Conservation (phyloP, 1,139 yeast genomes). For the Candida pseudoviswanathii region DNA sequence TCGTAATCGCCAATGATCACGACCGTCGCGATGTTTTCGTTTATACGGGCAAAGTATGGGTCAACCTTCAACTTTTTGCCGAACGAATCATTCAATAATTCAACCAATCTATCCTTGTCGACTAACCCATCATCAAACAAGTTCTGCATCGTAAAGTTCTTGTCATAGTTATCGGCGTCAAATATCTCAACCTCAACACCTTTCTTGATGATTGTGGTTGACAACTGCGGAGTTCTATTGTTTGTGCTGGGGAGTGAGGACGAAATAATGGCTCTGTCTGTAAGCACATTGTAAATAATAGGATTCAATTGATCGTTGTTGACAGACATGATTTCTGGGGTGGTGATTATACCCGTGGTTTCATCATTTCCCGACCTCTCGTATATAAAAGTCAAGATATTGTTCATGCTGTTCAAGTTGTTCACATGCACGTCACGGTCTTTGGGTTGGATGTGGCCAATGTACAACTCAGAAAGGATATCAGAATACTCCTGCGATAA, state of each 20-base stretch:
- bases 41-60: constrained; percentile 66
- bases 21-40: constrained; percentile 68
- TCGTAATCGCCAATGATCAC: constrained; percentile 93
- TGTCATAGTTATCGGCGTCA: constrained; percentile 31
- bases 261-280: constrained; percentile 91
- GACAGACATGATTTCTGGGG: constrained; percentile 48
- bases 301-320: constrained; percentile 65
- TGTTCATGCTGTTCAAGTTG: constrained; percentile 58
- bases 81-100: constrained; percentile 78
- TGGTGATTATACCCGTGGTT: constrained; percentile 45
- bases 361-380: constrained; percentile 38
- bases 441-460: constrained; percentile 51
- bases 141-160: constrained; percentile 43
- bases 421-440: constrained; percentile 53
- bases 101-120: constrained; percentile 57
- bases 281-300: constrained; percentile 80
- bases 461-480: constrained; percentile 61
- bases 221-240: constrained; percentile 60
- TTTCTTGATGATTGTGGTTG: constrained; percentile 78
- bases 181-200: constrained; percentile 70
- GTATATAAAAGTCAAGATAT: constrained; percentile 33
- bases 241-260: constrained; percentile 85
- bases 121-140: constrained; percentile 51
- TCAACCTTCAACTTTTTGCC: constrained; percentile 64
- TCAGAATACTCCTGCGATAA: constrained; percentile 78